Percentiles rank a stretch among this genome's conserved stretches.
phyloP scores from a whole-genome alignment of 1,139 yeast species.

The Scheffersomyces lignicola region DNA sequence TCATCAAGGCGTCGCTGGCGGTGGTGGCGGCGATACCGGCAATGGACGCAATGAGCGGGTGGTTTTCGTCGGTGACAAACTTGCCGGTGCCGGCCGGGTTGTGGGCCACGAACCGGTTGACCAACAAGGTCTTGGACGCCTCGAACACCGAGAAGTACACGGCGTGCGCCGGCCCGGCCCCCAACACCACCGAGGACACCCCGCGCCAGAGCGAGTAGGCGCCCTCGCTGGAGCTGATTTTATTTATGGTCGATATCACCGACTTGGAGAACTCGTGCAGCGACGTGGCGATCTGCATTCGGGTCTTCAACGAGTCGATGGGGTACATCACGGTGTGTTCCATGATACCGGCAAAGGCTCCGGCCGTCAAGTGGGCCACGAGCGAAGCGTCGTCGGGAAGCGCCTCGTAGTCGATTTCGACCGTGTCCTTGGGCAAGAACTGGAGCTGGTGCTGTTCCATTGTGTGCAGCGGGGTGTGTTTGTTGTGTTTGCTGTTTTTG shows the following conservation, averaged over 20 bases:
- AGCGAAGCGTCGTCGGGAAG: constrained; percentile 87
- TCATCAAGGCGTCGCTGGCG: constrained; percentile 94
- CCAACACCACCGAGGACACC: constrained; percentile 85
- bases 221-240: constrained; percentile 87
- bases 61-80: constrained; percentile 62
- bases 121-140: constrained; percentile 64
- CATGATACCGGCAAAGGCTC: constrained; percentile 98
- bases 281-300: constrained; percentile 79
- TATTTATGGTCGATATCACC: constrained; percentile 62
- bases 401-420: constrained; percentile 83
- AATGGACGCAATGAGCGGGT: constrained; percentile 77
- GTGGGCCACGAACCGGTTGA: constrained; percentile 30
- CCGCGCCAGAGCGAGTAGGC: constrained; percentile 92
- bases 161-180: constrained; percentile 99
- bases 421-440: constrained; percentile 23
- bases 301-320: constrained; percentile 88
- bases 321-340: constrained; percentile 98
- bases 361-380: constrained; percentile 80
- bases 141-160: constrained; percentile 97
- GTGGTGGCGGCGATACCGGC: constrained; percentile 96
- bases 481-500: no score
- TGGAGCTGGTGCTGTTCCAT: constrained; percentile 17
- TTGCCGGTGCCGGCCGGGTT: constrained; percentile 23
- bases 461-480: background rate
- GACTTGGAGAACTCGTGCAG: constrained; percentile 37